Evolutionary conservation across 441 rosid genomes (phyloP).

Genomic region (Adansonia madagascariensis): DNA sequence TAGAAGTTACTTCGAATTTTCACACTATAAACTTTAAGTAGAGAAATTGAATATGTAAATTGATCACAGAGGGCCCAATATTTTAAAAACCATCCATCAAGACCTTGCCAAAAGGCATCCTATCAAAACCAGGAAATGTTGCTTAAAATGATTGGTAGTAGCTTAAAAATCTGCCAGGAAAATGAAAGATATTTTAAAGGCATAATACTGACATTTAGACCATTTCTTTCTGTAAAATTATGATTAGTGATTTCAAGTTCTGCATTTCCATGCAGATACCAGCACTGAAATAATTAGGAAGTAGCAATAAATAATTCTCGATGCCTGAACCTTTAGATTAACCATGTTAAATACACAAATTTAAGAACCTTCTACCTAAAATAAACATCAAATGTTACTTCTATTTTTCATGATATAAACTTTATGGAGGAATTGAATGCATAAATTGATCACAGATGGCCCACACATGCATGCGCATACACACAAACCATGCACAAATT

Average conservation of each 20-base stretch:
- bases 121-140: neutral
- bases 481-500: neutral
- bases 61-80: neutral
- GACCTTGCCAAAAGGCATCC: neutral
- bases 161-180: neutral
- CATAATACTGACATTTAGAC: neutral
- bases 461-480: neutral
- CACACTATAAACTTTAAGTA: neutral
- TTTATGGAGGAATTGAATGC: neutral
- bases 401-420: neutral
- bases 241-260: neutral
- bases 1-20: neutral
- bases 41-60: neutral
- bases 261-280: neutral
- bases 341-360: neutral
- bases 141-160: neutral
- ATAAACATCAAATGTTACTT: neutral
- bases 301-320: neutral
- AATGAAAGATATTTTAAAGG: constrained; percentile 1
- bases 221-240: neutral
- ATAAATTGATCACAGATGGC: neutral
- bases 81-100: neutral
- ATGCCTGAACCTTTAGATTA: neutral
- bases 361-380: neutral
- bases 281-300: neutral